A percentile compares a stretch with the other conserved stretches of the same genome.
Conservation (phyloP, 2,329 filamentous ascomycete genomes). For the Sporothrix brunneoviolacea region DNA sequence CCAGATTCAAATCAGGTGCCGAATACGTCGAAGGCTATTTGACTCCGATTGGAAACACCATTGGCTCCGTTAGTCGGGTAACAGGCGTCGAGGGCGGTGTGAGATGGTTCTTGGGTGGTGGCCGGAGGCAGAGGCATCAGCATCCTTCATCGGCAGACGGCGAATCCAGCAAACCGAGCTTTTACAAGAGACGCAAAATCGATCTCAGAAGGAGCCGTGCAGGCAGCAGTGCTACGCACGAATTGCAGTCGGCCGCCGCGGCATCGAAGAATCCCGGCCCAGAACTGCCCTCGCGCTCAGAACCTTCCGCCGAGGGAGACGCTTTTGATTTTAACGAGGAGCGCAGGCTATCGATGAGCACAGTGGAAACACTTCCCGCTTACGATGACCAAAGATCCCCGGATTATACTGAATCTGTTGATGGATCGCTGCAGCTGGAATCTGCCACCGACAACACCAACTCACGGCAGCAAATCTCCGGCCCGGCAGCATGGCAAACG, state of each 20-base stretch:
- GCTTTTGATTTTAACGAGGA: conserved; percentile 26
- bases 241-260: background rate
- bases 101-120: conserved; percentile 69
- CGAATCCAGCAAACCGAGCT: conserved; percentile 38
- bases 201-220: conserved; percentile 26
- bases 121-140: conserved; percentile 41
- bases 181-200: conserved; percentile 54
- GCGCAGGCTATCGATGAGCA: conserved; percentile 59
- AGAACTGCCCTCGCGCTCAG: background rate
- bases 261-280: background rate
- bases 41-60: conserved; percentile 77
- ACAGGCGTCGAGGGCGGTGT: conserved; percentile 86
- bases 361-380: conserved; percentile 69
- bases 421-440: conserved; percentile 24
- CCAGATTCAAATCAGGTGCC: conserved; percentile 75
- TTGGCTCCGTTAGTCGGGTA: conserved; percentile 72
- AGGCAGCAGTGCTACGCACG: background rate
- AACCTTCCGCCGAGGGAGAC: conserved; percentile 8
- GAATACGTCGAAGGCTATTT: conserved; percentile 88
- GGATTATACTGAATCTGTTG: conserved; percentile 57
- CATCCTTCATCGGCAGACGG: conserved; percentile 37
- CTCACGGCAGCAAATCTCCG: conserved; percentile 2
- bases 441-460: background rate
- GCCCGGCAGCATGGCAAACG: conserved; percentile 58
- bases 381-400: conserved; percentile 76